Evolutionary conservation across 2,329 filamentous ascomycete genomes (phyloP), one percentile per base, ranked within the genome.

Genomic region (Ophiosphaerella herpotricha): DNA sequence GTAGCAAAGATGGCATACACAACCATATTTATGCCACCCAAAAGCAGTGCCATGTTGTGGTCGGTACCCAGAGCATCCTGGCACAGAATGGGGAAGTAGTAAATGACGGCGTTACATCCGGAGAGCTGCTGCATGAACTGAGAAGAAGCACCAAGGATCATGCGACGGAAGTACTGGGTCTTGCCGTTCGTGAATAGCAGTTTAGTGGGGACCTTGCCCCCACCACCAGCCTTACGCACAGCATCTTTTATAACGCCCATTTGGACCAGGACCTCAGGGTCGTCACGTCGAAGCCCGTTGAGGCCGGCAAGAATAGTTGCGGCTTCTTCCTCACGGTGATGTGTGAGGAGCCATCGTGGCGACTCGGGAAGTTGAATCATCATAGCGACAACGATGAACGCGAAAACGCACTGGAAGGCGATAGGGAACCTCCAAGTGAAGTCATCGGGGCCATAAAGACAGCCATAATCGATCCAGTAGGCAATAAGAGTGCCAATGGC

Each of bases 91-190:
- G 75, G 75, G 52, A 76, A 72, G 55, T 74, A 77, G 64, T 77
- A 77, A 54, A 76, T 77, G 48, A 77, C 74, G 12, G 74, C 74
- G 47, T 76, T 76, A 54, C 67, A 69, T 21, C 64, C 66, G 33
- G 61, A 64, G 36, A 66, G 53, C 39, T 87, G 85, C 64, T 86
- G 84, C 77, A 86, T 83, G 37, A 86, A 75, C 67, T 87, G 84
- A 5, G 78, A 79, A n/a, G 76, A 78, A 2, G 81, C 76, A 12
- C 83, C 84, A 7, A 87, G 76, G 32, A 85, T 50, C 75, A 85
- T 82, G 39, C 85, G 79, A 13, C 84, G 80, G 72, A 86, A 80
- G 63, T 87, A 83, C 72, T 87, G 84, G 0, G 82, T 84, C 72
- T 83, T 84, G 56, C 84, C 84, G 46, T 78, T 77, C 3, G 82